These are phyloP conservation scores for Ganoderma multipileum DNA, from an alignment of 1,284 basidiomycete species.

Conservation along the genomic window DNA sequence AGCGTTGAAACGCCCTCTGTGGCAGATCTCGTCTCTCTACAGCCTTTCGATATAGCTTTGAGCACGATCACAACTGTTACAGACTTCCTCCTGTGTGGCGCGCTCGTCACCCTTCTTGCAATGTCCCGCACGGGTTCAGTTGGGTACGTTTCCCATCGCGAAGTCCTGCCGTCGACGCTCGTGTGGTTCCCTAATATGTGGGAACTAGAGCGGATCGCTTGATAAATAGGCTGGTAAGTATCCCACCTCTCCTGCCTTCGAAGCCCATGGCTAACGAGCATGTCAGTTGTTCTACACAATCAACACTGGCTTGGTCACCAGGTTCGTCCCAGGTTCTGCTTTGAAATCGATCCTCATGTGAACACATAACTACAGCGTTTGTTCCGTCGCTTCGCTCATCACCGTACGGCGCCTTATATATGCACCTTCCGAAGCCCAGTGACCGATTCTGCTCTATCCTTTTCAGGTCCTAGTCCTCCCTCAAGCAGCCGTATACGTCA, in stretches of 20 bases:
- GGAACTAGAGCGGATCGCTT: constrained; percentile 21
- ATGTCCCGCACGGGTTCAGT: constrained; percentile 21
- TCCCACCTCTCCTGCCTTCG: neutral
- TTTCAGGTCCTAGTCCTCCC: constrained; percentile 21
- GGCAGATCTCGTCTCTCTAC: constrained; percentile 9
- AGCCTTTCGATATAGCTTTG: constrained; percentile 24
- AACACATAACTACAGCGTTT: constrained; percentile 9
- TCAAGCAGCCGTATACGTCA: constrained; percentile 19
- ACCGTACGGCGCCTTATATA: neutral
- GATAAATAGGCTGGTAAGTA: constrained; percentile 23
- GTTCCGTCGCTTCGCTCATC: constrained; percentile 21
- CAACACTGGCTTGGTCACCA: constrained; percentile 21
- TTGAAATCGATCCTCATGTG: no score
- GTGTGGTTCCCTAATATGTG: neutral
- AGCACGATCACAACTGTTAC: constrained; percentile 19
- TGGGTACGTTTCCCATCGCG: constrained; percentile 9
- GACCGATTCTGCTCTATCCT: neutral
- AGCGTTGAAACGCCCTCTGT: constrained; percentile 7
- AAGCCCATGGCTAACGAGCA: neutral
- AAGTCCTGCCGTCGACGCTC: neutral
- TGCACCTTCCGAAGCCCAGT: neutral
- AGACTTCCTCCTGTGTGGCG: constrained; percentile 18
- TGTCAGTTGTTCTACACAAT: constrained; percentile 23
- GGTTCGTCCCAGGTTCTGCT: constrained; percentile 3
- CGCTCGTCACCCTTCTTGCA: constrained; percentile 20